Percentiles rank a stretch among this genome's conserved stretches.
phyloP scores from a whole-genome alignment of 2,329 filamentous ascomycete species.

The Mycocentrospora acerina region DNA sequence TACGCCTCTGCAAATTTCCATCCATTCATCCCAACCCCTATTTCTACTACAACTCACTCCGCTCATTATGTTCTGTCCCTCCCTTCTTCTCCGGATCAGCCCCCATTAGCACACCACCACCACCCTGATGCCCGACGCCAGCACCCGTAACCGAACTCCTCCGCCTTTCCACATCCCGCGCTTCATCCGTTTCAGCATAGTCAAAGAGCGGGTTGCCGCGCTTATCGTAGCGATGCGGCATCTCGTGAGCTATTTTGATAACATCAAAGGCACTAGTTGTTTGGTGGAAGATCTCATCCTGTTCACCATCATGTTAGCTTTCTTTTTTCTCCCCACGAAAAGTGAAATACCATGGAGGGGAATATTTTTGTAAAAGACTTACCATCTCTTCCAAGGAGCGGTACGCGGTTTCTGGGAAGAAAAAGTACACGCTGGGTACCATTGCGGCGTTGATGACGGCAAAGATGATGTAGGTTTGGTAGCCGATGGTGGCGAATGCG shows the following conservation, averaged over 20 bases:
- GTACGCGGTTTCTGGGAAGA: slow-evolving; percentile 62
- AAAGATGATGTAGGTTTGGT: slow-evolving; percentile 59
- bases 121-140: too few species aligned
- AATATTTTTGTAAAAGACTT: slow-evolving; percentile 11
- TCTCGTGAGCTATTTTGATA: slow-evolving; percentile 52
- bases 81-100: too few species aligned
- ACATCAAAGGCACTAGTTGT: slow-evolving; percentile 52
- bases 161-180: slow-evolving; percentile 28
- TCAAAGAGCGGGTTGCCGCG: slow-evolving; percentile 58
- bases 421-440: slow-evolving; percentile 60
- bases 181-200: slow-evolving; percentile 48
- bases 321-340: slow-evolving; percentile 40
- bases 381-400: slow-evolving; percentile 40
- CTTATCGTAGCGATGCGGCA: slow-evolving; percentile 60
- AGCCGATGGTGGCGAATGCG: slow-evolving; percentile 58
- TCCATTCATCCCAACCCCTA: too few species aligned
- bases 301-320: slow-evolving; percentile 58
- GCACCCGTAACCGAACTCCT: slow-evolving; percentile 29
- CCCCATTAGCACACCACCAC: too few species aligned
- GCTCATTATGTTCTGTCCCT: too few species aligned
- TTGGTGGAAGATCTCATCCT: slow-evolving; percentile 65
- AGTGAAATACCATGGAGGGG: too few species aligned
- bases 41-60: too few species aligned
- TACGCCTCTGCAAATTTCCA: too few species aligned
- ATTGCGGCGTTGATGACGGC: slow-evolving; percentile 59